phyloP scores from a whole-genome alignment of 192 early-diverging fungal species.

The Backusella tarrabulga region DNA sequence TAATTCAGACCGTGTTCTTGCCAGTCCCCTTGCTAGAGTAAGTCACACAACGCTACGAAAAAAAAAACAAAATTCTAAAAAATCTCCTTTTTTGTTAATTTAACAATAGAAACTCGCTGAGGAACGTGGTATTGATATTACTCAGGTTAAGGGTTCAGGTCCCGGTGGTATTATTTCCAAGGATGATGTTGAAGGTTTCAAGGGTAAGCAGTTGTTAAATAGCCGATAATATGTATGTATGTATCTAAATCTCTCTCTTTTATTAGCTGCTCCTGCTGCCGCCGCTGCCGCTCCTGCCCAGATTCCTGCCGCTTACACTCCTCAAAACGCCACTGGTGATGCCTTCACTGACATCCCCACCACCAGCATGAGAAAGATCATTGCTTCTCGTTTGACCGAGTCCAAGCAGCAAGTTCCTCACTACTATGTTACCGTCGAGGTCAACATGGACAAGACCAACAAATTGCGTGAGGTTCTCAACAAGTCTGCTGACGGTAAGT shows the following conservation, averaged over 20 bases:
- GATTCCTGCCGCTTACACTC: conserved; percentile 44
- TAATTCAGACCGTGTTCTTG: conserved; percentile 26
- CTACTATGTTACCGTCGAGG: conserved; percentile 83
- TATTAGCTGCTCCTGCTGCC: conserved; percentile 37
- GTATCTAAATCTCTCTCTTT: not conserved
- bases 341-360: conserved; percentile 73
- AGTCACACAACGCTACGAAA: not conserved
- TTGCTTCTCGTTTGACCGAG: conserved; percentile 73
- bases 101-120: conserved; percentile 69
- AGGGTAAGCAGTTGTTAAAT: conserved; percentile 27
- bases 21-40: conserved; percentile 34
- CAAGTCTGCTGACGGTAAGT: conserved; percentile 76
- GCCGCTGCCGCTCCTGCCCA: conserved; percentile 39
- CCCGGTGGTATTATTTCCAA: conserved; percentile 90
- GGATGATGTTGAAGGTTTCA: conserved; percentile 80
- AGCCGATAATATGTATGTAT: not conserved
- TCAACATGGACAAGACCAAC: conserved; percentile 86
- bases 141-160: conserved; percentile 79
- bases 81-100: conserved; percentile 4
- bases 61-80: conserved; percentile 5
- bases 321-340: conserved; percentile 41
- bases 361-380: conserved; percentile 80
- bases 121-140: conserved; percentile 78
- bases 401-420: conserved; percentile 76
- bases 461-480: conserved; percentile 90